Conservation (phyloP, 768 basidiomycete species). For the Suillus sp. region DNA sequence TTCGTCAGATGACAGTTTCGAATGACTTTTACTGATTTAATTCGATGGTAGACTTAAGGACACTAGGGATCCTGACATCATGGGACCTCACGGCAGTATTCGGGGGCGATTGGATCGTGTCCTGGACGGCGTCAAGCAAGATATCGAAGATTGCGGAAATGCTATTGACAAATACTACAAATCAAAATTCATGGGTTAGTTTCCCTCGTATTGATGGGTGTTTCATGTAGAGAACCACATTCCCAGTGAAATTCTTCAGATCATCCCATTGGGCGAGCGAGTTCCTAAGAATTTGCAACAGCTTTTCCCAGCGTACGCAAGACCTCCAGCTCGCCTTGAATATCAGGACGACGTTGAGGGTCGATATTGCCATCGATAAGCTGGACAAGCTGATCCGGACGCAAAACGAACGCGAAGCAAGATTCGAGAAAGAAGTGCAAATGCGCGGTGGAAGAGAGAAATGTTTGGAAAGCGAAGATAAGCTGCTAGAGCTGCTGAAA, state of each 20-base stretch:
- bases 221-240: conserved; percentile 12
- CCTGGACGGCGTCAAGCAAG: conserved; percentile 35
- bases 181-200: conserved; percentile 42
- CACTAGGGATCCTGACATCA: conserved; percentile 26
- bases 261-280: conserved; percentile 40
- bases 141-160: conserved; percentile 47
- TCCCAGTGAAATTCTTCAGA: conserved; percentile 34
- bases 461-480: conserved; percentile 21
- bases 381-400: background rate
- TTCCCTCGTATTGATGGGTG: background rate
- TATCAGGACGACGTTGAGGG: conserved; percentile 39
- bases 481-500: background rate
- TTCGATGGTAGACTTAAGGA: conserved; percentile 30
- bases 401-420: conserved; percentile 30
- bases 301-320: conserved; percentile 38
- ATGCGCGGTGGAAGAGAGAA: conserved; percentile 36
- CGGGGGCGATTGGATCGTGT: conserved; percentile 37
- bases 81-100: conserved; percentile 35
- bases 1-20: conserved; percentile 21
- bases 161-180: conserved; percentile 50
- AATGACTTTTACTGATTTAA: background rate
- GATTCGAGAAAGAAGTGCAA: conserved; percentile 20
- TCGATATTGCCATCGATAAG: conserved; percentile 32
- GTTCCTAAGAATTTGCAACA: conserved; percentile 35
- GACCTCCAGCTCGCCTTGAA: conserved; percentile 40